Conservation (phyloP, 208 protist genomes). For the Wallacemonas sp. region DNA sequence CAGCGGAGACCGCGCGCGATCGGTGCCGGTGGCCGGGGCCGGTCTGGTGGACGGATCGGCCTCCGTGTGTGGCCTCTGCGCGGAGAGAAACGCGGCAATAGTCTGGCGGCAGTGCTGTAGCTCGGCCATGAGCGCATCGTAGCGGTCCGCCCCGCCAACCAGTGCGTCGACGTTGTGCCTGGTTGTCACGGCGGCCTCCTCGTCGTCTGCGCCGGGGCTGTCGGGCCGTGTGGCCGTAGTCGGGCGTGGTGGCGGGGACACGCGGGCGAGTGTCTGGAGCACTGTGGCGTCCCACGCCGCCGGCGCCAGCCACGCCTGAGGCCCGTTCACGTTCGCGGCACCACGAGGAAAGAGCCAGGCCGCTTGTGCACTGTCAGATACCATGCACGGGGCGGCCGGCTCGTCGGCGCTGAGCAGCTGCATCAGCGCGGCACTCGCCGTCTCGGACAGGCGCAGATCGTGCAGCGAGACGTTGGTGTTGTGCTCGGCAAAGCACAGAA, state of each 20-base stretch:
- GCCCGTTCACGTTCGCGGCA: too few relatives aligned
- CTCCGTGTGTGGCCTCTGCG: background rate
- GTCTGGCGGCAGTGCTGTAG: conserved; percentile 8
- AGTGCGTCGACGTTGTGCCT: too few relatives aligned
- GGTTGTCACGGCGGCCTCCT: too few relatives aligned
- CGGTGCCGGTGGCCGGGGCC: background rate
- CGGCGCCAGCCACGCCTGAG: too few relatives aligned
- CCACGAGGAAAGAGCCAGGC: too few relatives aligned
- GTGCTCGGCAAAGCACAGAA: conserved; percentile 41
- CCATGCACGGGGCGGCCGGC: too few relatives aligned
- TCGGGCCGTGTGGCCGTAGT: too few relatives aligned
- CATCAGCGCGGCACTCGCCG: conserved; percentile 35
- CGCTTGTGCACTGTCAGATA: too few relatives aligned
- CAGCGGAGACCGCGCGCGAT: conserved; percentile 10
- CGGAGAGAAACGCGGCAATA: conserved; percentile 1
- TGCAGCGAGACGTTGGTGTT: conserved; percentile 36
- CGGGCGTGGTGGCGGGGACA: too few relatives aligned
- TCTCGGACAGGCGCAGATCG: conserved; percentile 38
- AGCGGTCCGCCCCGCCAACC: background rate
- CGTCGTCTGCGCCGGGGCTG: too few relatives aligned
- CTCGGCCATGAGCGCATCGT: conserved; percentile 1
- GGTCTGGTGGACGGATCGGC: background rate
- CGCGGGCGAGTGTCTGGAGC: too few relatives aligned
- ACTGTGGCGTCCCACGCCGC: too few relatives aligned
- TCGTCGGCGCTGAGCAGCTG: conserved; percentile 26